phyloP scores from a whole-genome alignment of 1,139 yeast genomes.

The Suhomyces bolitotheri region DNA sequence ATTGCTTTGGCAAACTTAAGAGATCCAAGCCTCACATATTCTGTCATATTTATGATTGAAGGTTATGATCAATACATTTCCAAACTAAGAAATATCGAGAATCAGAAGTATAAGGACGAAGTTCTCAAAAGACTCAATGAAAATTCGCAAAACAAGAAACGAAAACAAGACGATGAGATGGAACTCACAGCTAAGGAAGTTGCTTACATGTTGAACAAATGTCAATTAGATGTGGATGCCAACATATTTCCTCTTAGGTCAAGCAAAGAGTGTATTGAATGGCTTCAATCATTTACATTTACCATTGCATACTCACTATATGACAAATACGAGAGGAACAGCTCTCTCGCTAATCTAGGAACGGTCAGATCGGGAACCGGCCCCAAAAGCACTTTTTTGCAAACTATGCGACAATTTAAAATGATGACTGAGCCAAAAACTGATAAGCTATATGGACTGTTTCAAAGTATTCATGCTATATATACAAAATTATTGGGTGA shows the following conservation, averaged over 20 bases:
- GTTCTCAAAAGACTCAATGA: constrained; percentile 31
- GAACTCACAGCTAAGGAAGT: constrained; percentile 42
- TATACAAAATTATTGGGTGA: constrained; percentile 27
- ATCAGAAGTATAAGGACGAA: constrained; percentile 44
- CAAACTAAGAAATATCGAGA: constrained; percentile 45
- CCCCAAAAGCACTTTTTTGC: constrained; percentile 45
- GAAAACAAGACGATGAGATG: constrained; percentile 5
- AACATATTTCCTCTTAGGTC: constrained; percentile 52
- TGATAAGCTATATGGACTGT: constrained; percentile 36
- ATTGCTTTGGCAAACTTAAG: constrained; percentile 19
- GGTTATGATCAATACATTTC: constrained; percentile 48
- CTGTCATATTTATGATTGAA: constrained; percentile 48
- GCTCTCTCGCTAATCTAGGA: constrained; percentile 54
- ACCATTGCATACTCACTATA: constrained; percentile 54
- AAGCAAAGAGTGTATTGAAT: constrained; percentile 48
- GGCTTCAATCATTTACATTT: constrained; percentile 58
- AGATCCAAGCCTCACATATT: constrained; percentile 12
- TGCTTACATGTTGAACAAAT: constrained; percentile 27
- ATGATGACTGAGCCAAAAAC: constrained; percentile 52
- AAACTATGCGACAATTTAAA: constrained; percentile 55
- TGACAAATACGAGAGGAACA: constrained; percentile 57
- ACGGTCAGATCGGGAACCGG: constrained; percentile 56
- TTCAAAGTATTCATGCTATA: constrained; percentile 40
- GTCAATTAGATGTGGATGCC: constrained; percentile 35
- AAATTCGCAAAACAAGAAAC: constrained; percentile 7